Base-by-base conservation (phyloP, 805 yeast species). In the Saccharomycopsis oosterbeekiorum region DNA sequence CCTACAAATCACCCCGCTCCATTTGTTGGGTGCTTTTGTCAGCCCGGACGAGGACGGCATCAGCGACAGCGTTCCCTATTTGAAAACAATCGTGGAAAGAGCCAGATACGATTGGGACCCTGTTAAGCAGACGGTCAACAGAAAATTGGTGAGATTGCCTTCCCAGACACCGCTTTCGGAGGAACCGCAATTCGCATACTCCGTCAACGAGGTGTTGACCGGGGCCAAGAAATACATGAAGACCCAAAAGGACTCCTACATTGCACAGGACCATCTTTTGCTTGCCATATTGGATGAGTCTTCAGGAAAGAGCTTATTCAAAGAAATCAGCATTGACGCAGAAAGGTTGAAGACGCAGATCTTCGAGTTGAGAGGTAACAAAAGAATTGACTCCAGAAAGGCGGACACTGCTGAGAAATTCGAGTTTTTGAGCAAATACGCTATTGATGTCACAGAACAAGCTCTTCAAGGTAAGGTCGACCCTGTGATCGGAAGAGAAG, bases 401-500 rank as follows among this genome's bases (percentile, higher is more conserved):
- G 97, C 99, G 2, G 99, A 93, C 71, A 86, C 97, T 4, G 88
- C 93, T 14, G 83, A 87, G 59, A 80, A 86, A 64, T 84, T 81
- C 66, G 99, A 94, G 72, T 94, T 89, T 69, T 77, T 94, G 68
- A 76, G 82, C 64, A 94, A 94, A 72, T 94, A 94, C 73, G 97
- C 98, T 63, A 82, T 87, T 66, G 97, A 94, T 73, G 81, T 94
- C 79, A 94, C 99, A 1, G 96, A 89, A 68, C 84, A 84, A 72
- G 99, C 99, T 11, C 80, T 96, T 66, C 85, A 88, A 70, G 99
- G 99, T 70, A 90, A 89, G 72, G 84, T 94, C 62, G 99, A 94
- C 74, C 99, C 99, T 2, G 99, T 94, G 54, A 94, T 94, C 71
- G 99, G 99, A 61, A 88, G 99, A 77, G 99, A 94, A 73, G 99